Conservation (phyloP, 108 stramenopile genomes). For the Halocafeteria seosinensis region DNA sequence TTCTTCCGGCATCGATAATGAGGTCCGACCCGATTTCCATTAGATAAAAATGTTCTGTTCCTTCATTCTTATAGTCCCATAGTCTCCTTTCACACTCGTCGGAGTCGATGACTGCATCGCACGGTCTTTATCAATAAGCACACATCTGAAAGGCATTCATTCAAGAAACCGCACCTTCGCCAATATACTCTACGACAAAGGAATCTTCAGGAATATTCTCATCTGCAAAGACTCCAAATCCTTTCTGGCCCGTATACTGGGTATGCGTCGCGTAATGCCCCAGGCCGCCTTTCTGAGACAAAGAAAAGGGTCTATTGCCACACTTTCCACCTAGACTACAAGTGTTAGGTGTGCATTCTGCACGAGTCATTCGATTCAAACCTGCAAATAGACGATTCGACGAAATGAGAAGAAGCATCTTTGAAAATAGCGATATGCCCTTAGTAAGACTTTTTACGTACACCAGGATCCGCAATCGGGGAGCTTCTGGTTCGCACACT, state of each 20-base stretch:
- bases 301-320: not conserved
- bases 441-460: too few relatives aligned
- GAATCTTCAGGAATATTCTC: not conserved
- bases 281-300: too few relatives aligned
- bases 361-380: not conserved
- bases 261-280: too few relatives aligned
- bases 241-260: not conserved
- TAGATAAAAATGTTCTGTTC: constrained; percentile 48
- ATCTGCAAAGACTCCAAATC: not conserved
- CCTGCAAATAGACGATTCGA: too few relatives aligned
- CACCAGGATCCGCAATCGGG: too few relatives aligned
- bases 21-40: constrained; percentile 68
- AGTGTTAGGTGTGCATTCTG: not conserved
- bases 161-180: too few relatives aligned
- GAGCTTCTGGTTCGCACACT: too few relatives aligned
- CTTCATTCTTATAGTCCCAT: not conserved
- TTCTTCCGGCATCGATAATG: constrained; percentile 73
- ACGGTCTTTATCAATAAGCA: too few relatives aligned
- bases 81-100: not conserved
- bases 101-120: not conserved
- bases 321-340: not conserved
- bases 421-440: too few relatives aligned
- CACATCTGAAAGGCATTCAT: too few relatives aligned
- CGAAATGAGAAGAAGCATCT: too few relatives aligned
- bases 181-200: not conserved